Base-by-base conservation (phyloP, 495 filamentous ascomycete species). In the Tricharina praecox region DNA sequence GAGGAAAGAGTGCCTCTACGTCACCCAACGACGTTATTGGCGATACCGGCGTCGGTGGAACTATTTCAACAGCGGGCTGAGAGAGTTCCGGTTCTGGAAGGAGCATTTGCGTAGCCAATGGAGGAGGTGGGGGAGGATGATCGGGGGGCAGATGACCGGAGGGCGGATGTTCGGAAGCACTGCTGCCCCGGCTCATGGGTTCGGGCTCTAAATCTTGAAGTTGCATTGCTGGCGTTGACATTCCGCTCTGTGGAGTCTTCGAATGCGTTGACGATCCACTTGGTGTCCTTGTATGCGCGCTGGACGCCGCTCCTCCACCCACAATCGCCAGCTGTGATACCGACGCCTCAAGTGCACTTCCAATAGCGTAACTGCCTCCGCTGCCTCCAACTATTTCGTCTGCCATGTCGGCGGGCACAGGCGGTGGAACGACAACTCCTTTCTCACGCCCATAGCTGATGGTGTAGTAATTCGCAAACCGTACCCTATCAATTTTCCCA, bases 391-490 rank as follows among this genome's bases (percentile, higher is more conserved):
- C 20, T 13, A 43, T 43, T 8, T 50, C 23, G 15, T 30, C 44
- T 9, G 18, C 21, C 18, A 44, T 28, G 16, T n/a, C 20, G 20
- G 30, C 23, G 16, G 28, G n/a, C 9, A 32, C 21, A 11, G 42
- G 49, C 33, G 41, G 41, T 5, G 8, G 3, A 15, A 28, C 0
- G 62, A 53, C 50, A 62, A 68, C 65, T 81, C 75, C 23, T 65
- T 81, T 75, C 23, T 68, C 68, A 47, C 67, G 65, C 1, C 85
- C 86, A 3, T 79, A 81, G 46, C 82, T 86, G 21, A 81, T 70
- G 7, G 88, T 93, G 56, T 90, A 94, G 61, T 93, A 95, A 56
- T 95, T 93, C 33, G 83, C 68, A 56, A 94, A 93, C 2, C 85
- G 70, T 9, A 88, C 70, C 44, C 73, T 42, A 67, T 43, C 58